These are phyloP conservation scores for Cryptococcus floricola DNA, from an alignment of 1,284 basidiomycete genomes.

Conservation along the genomic window DNA sequence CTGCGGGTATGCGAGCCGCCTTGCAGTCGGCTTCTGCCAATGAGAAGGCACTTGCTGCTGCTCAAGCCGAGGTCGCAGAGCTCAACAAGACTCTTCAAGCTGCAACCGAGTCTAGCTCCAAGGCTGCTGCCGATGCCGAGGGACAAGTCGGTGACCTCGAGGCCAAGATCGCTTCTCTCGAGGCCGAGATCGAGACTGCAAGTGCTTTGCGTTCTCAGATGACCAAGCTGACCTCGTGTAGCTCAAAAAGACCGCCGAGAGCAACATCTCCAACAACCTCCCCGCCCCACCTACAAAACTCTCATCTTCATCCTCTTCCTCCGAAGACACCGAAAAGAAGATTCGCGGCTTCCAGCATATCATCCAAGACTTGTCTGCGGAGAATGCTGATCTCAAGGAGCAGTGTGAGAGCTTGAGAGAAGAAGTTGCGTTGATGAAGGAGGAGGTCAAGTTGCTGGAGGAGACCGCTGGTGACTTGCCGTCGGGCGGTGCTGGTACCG, in stretches of 20 bases:
- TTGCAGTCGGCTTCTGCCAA: constrained; percentile 28
- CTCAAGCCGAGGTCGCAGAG: constrained; percentile 30
- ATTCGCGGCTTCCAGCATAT: constrained; percentile 59
- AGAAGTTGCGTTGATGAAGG: constrained; percentile 66
- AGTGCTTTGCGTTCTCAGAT: constrained; percentile 1
- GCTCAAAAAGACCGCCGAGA: constrained; percentile 19
- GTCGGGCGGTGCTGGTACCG: background rate
- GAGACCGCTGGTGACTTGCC: constrained; percentile 22
- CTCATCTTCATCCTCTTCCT: constrained; percentile 11
- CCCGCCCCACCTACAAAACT: constrained; percentile 1
- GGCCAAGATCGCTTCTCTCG: constrained; percentile 26
- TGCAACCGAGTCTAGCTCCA: background rate
- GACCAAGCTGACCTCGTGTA: background rate
- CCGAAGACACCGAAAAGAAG: constrained; percentile 40
- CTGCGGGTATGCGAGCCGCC: constrained; percentile 47
- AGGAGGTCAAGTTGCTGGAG: constrained; percentile 41
- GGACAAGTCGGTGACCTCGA: constrained; percentile 14
- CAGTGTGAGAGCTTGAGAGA: constrained; percentile 66
- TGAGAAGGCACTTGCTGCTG: constrained; percentile 28
- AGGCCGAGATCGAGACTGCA: constrained; percentile 31
- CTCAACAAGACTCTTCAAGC: constrained; percentile 14
- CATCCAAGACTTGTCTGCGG: constrained; percentile 78
- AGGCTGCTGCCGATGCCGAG: constrained; percentile 1
- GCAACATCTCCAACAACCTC: constrained; percentile 6
- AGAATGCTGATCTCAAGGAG: constrained; percentile 64